A percentile compares a stretch with the other conserved stretches of the same genome.
phyloP scores from a whole-genome alignment of 176 grass and related monocot species.

The Zoysia japonica region DNA sequence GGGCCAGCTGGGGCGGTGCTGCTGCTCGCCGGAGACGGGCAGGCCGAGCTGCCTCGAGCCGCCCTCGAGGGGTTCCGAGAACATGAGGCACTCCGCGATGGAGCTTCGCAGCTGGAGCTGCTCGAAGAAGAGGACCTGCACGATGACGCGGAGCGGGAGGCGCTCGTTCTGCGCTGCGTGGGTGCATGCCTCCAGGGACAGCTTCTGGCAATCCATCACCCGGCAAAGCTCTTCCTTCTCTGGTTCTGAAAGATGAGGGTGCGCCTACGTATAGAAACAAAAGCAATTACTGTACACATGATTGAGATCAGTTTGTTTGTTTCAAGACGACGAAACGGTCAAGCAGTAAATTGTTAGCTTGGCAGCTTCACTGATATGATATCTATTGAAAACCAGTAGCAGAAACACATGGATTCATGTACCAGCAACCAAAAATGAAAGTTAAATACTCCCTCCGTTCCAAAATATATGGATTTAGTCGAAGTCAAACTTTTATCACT shows the following conservation, averaged over 20 bases:
- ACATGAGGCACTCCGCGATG: constrained; percentile 66
- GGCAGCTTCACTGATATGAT: not conserved
- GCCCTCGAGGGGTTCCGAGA: constrained; percentile 63
- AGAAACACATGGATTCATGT: not conserved
- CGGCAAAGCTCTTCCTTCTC: constrained; percentile 72
- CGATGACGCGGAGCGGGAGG: constrained; percentile 65
- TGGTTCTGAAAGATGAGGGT: constrained; percentile 59
- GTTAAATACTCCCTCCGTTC: not conserved
- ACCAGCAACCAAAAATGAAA: not conserved
- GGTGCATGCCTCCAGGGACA: constrained; percentile 79
- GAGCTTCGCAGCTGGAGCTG: constrained; percentile 78
- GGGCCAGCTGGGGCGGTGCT: constrained; percentile 40
- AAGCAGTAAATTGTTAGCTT: not conserved
- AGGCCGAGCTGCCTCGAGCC: constrained; percentile 46
- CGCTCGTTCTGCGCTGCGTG: constrained; percentile 77
- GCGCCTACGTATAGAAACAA: constrained; percentile 45
- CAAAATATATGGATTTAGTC: too few relatives aligned
- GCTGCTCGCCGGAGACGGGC: constrained; percentile 44
- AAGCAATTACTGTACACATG: not conserved
- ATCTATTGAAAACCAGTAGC: not conserved
- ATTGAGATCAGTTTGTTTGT: not conserved
- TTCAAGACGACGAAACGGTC: not conserved
- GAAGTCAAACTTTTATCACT: too few relatives aligned
- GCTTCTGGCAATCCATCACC: constrained; percentile 85
- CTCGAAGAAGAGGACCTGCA: constrained; percentile 90